These are phyloP conservation scores for Maudiozyma turicensis DNA, from an alignment of 805 yeast genomes.

Conservation along the genomic window DNA sequence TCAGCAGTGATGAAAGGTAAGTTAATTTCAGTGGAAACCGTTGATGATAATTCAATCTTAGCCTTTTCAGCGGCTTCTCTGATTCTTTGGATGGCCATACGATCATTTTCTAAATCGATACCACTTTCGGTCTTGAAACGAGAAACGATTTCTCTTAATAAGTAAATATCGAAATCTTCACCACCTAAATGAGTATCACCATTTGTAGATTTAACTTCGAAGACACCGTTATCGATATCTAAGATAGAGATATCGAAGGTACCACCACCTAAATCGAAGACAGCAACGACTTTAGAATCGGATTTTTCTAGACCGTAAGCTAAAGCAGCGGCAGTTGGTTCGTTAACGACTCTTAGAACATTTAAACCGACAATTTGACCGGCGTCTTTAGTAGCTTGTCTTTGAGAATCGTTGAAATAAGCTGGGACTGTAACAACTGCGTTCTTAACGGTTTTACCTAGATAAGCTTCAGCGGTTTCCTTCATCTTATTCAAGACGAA, in stretches of 20 bases:
- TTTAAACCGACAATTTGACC: constrained; percentile 95
- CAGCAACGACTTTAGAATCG: constrained; percentile 79
- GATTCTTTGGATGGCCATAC: constrained; percentile 66
- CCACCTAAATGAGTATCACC: constrained; percentile 88
- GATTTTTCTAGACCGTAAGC: constrained; percentile 88
- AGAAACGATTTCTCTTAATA: constrained; percentile 75
- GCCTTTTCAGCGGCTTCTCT: constrained; percentile 80
- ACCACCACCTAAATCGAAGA: constrained; percentile 98
- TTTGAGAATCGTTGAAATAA: constrained; percentile 71
- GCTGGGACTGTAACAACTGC: constrained; percentile 92
- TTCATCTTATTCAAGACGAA: constrained; percentile 92
- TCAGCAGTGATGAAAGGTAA: constrained; percentile 78
- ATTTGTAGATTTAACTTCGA: constrained; percentile 94
- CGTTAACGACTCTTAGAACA: constrained; percentile 69
- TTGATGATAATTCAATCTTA: constrained; percentile 70
- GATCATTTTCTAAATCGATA: constrained; percentile 47
- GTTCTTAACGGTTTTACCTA: constrained; percentile 77
- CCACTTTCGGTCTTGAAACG: constrained; percentile 67
- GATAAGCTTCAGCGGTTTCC: constrained; percentile 91
- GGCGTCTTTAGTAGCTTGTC: constrained; percentile 89
- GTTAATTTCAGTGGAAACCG: constrained; percentile 55
- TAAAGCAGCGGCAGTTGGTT: constrained; percentile 86
- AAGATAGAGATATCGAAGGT: constrained; percentile 93
- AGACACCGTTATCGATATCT: constrained; percentile 96
- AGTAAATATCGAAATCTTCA: constrained; percentile 76